Evolutionary conservation across 192 early-diverging fungal species (phyloP).

Genomic region (Oehlia diaphana): DNA sequence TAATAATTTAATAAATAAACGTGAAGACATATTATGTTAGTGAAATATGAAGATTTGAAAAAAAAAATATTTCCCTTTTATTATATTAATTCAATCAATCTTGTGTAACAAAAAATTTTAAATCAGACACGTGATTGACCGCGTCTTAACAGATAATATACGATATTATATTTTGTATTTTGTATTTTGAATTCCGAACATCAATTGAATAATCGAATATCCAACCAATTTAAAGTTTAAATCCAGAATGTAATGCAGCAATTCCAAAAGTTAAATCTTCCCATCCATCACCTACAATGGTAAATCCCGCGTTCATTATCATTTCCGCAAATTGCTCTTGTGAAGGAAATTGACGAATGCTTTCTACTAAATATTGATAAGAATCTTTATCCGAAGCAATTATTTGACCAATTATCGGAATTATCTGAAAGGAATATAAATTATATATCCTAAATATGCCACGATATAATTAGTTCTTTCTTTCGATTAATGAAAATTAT

Average conservation of each 20-base stretch:
- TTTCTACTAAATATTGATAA: conserved; percentile 98
- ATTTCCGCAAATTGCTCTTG: conserved; percentile 90
- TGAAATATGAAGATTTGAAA: too few species aligned
- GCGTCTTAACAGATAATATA: too few species aligned
- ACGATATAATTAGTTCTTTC: background rate
- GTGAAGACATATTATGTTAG: background rate
- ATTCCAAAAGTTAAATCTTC: conserved; percentile 98
- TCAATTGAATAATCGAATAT: too few species aligned
- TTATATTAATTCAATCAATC: too few species aligned
- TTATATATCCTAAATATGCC: conserved; percentile 71
- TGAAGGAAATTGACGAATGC: conserved; percentile 89
- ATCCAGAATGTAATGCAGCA: conserved; percentile 93
- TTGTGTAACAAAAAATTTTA: background rate
- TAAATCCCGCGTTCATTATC: conserved; percentile 90
- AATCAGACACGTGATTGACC: too few species aligned
- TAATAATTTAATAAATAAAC: background rate
- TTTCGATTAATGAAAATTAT: too few species aligned
- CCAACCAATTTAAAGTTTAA: conserved; percentile 65
- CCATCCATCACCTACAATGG: conserved; percentile 82
- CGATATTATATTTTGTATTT: conserved; percentile 13
- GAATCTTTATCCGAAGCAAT: conserved; percentile 88
- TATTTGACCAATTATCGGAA: conserved; percentile 83
- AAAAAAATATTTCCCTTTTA: too few species aligned
- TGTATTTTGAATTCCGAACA: too few species aligned
- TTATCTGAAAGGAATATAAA: conserved; percentile 91